These are phyloP conservation scores for Pichia insulana DNA, from an alignment of 805 yeast genomes.

Conservation along the genomic window DNA sequence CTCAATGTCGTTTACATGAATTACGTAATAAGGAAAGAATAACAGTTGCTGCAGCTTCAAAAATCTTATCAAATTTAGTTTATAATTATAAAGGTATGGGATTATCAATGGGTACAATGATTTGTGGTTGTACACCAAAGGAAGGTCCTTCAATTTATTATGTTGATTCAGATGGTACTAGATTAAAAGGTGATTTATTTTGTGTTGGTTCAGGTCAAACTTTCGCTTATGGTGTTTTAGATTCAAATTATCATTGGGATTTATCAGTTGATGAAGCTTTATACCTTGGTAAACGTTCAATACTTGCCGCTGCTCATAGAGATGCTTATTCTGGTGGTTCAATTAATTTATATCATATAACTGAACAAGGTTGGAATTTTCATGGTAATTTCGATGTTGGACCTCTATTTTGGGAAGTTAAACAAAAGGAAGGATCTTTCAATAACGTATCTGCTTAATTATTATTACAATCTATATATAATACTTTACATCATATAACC, in stretches of 20 bases:
- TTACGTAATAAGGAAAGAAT: constrained; percentile 91
- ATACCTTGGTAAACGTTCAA: constrained; percentile 88
- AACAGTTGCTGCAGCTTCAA: constrained; percentile 93
- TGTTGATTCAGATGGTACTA: constrained; percentile 95
- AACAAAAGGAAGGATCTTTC: constrained; percentile 81
- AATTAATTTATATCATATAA: constrained; percentile 84
- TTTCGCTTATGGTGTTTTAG: constrained; percentile 96
- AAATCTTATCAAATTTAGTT: constrained; percentile 82
- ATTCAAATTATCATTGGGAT: constrained; percentile 89
- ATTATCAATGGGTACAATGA: constrained; percentile 98
- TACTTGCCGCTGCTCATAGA: constrained; percentile 96
- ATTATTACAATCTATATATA: neutral
- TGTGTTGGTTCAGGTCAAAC: constrained; percentile 99
- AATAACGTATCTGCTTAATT: constrained; percentile 56
- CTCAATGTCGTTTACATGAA: constrained; percentile 93
- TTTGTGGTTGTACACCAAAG: constrained; percentile 91
- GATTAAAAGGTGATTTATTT: constrained; percentile 88
- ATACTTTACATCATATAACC: neutral
- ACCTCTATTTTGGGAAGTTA: constrained; percentile 82
- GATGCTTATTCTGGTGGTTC: constrained; percentile 98
- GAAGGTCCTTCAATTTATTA: constrained; percentile 95
- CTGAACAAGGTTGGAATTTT: constrained; percentile 89
- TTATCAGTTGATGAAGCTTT: constrained; percentile 87
- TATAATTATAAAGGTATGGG: constrained; percentile 97
- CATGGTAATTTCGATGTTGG: constrained; percentile 96